These are phyloP conservation scores for Codiaeum variegatum DNA, from an alignment of 441 rosid species.

Conservation along the genomic window DNA sequence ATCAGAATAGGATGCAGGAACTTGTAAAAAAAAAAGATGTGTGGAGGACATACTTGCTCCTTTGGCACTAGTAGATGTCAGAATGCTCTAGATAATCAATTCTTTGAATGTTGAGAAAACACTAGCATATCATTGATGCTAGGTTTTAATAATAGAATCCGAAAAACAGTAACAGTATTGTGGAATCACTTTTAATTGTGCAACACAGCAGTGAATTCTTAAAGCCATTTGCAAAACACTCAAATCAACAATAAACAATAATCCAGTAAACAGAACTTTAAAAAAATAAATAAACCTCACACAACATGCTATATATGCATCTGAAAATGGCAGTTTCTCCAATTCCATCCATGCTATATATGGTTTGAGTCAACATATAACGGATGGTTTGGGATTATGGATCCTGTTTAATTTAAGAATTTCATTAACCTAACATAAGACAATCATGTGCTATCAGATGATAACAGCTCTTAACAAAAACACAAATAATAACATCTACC, in stretches of 20 bases:
- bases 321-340: too few species aligned
- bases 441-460: not conserved
- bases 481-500: not conserved
- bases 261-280: too few species aligned
- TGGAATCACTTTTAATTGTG: too few species aligned
- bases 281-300: too few species aligned
- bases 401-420: not conserved
- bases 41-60: not conserved
- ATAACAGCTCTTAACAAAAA: not conserved
- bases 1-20: not conserved
- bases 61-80: not conserved
- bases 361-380: not conserved
- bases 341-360: too few species aligned
- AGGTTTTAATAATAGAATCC: too few species aligned
- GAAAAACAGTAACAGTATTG: too few species aligned
- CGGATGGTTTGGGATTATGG: not conserved
- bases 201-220: too few species aligned
- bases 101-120: not conserved
- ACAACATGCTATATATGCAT: too few species aligned
- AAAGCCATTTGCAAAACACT: too few species aligned
- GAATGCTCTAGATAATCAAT: not conserved
- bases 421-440: not conserved
- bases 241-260: too few species aligned
- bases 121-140: not conserved
- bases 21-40: not conserved